Evolutionary conservation across 805 yeast species (phyloP), one percentile per base, ranked within the genome.

Genomic region (Lachancea cidri): DNA sequence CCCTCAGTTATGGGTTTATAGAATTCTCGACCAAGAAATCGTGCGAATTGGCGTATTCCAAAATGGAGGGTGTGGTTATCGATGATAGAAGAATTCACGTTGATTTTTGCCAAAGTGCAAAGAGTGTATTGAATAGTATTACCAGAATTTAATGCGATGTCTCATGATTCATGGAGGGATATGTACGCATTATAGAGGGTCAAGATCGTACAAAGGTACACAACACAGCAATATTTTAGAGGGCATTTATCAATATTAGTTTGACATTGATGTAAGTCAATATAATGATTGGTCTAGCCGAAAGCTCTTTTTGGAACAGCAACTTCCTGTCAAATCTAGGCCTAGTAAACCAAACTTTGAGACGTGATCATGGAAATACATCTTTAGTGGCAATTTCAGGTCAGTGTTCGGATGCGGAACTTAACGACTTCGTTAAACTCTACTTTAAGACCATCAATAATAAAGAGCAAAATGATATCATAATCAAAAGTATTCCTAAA

Each of bases 11-110:
- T 52, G 89, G 80, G 2, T 82, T 82, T 46, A 73, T 82, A 22
- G 84, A 80, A 50, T 81, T 64, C 53, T 68, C 65, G 17, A 54
- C 60, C 1, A 65, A 66, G 44, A 60, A 64, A 31, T 68, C 70
- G 29, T 81, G 84, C 37, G 86, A 82, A 46, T 47, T 52, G n/a
- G 87, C 87, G 0, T 81, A 78, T 53, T 58, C 66, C 41, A 76
- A 75, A 52, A 75, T 81, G 78, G 77, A 79, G 31, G 74, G 73
- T 13, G 81, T 76, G 3, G 52, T 80, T 34, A 77, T 81, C 29
- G 88, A 81, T 54, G 87, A 81, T 42, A 55, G 73, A 32, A 65
- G 83, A 41, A 73, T 82, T 17, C 77, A 77, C 44, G 83, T 81
- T 33, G 87, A 81, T 55, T 81, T 81, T 64, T 73, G 81, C 44